phyloP scores from a whole-genome alignment of 768 basidiomycete species.

The Thelephora ganbajun region DNA sequence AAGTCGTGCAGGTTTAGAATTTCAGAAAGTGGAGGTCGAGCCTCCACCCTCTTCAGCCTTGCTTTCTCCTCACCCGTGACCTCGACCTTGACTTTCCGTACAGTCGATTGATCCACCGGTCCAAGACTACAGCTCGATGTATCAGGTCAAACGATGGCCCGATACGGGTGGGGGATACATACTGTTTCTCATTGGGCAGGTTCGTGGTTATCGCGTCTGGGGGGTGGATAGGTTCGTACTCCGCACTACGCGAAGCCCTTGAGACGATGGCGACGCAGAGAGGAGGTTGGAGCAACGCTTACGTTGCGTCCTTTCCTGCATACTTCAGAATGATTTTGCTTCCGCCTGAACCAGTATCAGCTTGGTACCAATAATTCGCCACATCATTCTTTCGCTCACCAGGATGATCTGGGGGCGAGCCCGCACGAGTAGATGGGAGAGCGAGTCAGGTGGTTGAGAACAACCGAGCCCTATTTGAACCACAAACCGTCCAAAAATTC shows the following conservation, averaged over 20 bases:
- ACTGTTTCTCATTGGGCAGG: constrained; percentile 72
- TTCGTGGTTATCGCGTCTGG: constrained; percentile 67
- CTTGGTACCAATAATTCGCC: neutral
- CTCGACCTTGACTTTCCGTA: constrained; percentile 43
- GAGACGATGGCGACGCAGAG: neutral
- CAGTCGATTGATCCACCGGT: constrained; percentile 50
- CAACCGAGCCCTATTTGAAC: neutral
- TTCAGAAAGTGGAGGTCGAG: constrained; percentile 62
- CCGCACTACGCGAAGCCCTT: constrained; percentile 18
- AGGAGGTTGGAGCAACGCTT: neutral
- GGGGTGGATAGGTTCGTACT: constrained; percentile 86
- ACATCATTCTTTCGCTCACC: constrained; percentile 1
- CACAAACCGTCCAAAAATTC: constrained; percentile 22
- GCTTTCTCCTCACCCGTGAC: constrained; percentile 58
- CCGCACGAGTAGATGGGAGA: neutral
- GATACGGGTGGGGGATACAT: constrained; percentile 1
- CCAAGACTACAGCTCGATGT: constrained; percentile 32
- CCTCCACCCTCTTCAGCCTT: constrained; percentile 32
- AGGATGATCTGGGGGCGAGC: constrained; percentile 7
- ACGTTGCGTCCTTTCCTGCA: constrained; percentile 37
- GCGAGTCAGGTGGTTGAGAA: neutral
- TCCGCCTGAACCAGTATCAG: constrained; percentile 22
- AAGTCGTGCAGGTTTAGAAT: constrained; percentile 89
- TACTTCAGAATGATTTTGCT: constrained; percentile 37
- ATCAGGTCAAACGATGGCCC: constrained; percentile 9